These are phyloP conservation scores for Cadophora gregata DNA, from an alignment of 2,329 filamentous ascomycete genomes.

Conservation along the genomic window DNA sequence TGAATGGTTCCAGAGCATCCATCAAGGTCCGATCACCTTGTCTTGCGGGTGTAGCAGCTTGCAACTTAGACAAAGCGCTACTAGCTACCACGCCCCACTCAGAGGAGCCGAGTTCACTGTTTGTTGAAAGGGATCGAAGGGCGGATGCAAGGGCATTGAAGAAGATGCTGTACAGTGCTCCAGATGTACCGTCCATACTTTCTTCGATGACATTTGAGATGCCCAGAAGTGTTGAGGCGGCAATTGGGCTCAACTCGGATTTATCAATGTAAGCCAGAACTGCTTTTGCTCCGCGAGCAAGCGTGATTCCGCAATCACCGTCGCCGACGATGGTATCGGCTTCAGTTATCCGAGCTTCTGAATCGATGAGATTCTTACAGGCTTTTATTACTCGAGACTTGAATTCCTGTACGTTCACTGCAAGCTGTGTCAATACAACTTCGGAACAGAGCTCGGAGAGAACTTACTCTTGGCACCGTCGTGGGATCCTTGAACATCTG, in stretches of 20 bases:
- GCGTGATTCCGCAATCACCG: slow-evolving; percentile 43
- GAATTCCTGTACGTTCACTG: not conserved
- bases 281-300: slow-evolving; percentile 19
- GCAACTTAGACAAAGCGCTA: slow-evolving; percentile 58
- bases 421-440: not conserved
- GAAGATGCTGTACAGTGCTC: slow-evolving; percentile 38
- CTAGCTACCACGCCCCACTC: slow-evolving; percentile 21
- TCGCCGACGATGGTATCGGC: slow-evolving; percentile 48
- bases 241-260: slow-evolving; percentile 21
- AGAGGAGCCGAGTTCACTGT: not conserved
- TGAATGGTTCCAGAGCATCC: slow-evolving; percentile 69
- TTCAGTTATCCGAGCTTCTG: slow-evolving; percentile 44
- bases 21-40: slow-evolving; percentile 70
- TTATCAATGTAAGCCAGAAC: slow-evolving; percentile 23
- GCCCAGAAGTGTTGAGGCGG: slow-evolving; percentile 8
- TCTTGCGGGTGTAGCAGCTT: slow-evolving; percentile 69
- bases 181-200: slow-evolving; percentile 48
- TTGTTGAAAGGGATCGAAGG: not conserved
- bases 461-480: not conserved
- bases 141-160: slow-evolving; percentile 65
- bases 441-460: not conserved
- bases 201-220: slow-evolving; percentile 36
- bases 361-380: slow-evolving; percentile 37
- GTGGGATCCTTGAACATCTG: not conserved
- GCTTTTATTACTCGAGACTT: not conserved